Conservation (phyloP, 352 stramenopile species). For the Plasmopara viticola region DNA sequence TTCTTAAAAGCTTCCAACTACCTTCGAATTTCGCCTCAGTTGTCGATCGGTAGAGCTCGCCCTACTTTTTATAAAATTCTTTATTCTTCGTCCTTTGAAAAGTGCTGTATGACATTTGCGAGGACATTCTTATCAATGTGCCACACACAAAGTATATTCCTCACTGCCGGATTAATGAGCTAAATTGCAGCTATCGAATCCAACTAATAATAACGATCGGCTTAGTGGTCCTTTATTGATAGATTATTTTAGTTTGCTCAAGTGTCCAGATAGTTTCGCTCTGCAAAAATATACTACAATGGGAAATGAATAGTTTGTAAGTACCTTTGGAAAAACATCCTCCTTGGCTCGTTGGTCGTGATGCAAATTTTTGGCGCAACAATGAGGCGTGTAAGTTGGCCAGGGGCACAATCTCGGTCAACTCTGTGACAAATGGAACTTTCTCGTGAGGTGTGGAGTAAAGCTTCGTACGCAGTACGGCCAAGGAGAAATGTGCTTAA, state of each 20-base stretch:
- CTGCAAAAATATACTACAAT: background rate
- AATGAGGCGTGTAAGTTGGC: no score
- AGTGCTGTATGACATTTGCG: background rate
- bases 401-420: background rate
- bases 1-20: no score
- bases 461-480: background rate
- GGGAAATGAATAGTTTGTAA: background rate
- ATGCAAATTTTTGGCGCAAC: no score
- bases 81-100: no score
- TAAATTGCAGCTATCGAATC: background rate
- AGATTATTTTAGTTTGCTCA: background rate
- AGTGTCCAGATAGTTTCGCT: background rate
- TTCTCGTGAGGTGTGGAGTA: background rate
- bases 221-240: background rate
- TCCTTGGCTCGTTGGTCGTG: background rate
- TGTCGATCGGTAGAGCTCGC: no score
- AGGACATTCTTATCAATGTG: constrained; percentile 1
- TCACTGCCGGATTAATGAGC: background rate
- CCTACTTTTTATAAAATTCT: background rate
- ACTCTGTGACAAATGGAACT: background rate
- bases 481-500: background rate
- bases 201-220: background rate
- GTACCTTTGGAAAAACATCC: background rate
- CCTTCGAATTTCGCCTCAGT: no score
- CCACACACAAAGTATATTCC: background rate